phyloP scores from a whole-genome alignment of 306 rosid species.

The Psophocarpus tetragonolobus region DNA sequence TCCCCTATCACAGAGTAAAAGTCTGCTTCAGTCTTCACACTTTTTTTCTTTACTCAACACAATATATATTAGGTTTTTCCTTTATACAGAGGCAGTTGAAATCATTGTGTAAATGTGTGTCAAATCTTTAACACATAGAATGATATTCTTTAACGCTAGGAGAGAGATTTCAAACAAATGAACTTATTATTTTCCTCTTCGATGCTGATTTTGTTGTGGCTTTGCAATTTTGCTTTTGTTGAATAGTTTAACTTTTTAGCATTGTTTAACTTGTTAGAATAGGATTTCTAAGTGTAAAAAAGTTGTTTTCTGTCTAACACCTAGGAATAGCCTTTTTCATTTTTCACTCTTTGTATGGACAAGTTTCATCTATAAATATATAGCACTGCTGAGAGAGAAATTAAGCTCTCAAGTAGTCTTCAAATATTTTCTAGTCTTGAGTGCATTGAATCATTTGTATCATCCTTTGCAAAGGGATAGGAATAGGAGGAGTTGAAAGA shows the following conservation, averaged over 20 bases:
- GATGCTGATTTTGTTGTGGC: slow-evolving; percentile 1
- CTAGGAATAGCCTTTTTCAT: no score
- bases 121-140: no score
- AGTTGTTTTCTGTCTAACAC: no score
- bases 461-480: not conserved
- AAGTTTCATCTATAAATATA: no score
- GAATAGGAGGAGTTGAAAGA: slow-evolving; percentile 20
- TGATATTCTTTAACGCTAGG: not conserved
- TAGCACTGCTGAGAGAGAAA: no score
- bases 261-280: no score
- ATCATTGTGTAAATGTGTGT: no score
- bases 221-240: slow-evolving; percentile 11
- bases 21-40: not conserved
- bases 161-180: not conserved
- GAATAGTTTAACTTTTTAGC: no score
- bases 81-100: not conserved
- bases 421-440: no score
- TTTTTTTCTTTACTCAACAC: slow-evolving; percentile 6
- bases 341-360: no score
- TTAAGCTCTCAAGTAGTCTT: no score
- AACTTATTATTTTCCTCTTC: slow-evolving; percentile 1
- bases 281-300: no score
- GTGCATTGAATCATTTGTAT: slow-evolving; percentile 6
- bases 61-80: not conserved
- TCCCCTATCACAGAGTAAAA: slow-evolving; percentile 6